Conservation (phyloP, 805 yeast species). For the Yarrowia sp. region DNA sequence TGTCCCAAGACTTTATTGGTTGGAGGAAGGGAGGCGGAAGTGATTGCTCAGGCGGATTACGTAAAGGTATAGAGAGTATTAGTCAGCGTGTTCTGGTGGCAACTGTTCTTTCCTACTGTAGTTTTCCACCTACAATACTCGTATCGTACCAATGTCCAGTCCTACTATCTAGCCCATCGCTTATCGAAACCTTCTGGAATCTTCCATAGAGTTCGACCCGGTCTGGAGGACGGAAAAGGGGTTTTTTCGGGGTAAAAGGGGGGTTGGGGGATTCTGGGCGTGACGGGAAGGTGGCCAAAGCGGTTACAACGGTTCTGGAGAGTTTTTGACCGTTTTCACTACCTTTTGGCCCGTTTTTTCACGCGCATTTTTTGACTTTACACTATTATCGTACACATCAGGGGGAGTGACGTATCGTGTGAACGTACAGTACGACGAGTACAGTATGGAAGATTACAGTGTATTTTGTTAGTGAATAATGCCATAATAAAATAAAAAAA, state of each 20-base stretch:
- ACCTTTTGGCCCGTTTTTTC: background rate
- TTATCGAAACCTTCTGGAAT: slow-evolving; percentile 21
- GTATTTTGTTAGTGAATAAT: no score
- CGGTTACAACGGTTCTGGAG: background rate
- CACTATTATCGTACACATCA: background rate
- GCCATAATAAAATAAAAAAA: no score
- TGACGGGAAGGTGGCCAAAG: background rate
- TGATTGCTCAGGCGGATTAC: no score
- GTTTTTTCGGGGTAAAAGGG: background rate
- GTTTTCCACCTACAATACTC: no score
- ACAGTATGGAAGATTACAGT: no score
- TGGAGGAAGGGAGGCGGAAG: background rate
- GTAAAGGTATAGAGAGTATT: no score
- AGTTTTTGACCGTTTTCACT: background rate
- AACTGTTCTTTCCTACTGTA: no score
- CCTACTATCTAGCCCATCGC: no score
- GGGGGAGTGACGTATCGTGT: no score
- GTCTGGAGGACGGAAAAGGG: background rate
- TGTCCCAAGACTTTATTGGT: slow-evolving; percentile 5
- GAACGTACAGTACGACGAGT: no score
- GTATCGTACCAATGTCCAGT: no score
- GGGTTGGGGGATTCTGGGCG: background rate
- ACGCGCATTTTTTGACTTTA: slow-evolving; percentile 13
- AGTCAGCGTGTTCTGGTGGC: no score
- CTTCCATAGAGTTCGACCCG: slow-evolving; percentile 4